Evolutionary conservation across 1,284 basidiomycete species (phyloP).

Genomic region (Phylloboletellus chloephorus): DNA sequence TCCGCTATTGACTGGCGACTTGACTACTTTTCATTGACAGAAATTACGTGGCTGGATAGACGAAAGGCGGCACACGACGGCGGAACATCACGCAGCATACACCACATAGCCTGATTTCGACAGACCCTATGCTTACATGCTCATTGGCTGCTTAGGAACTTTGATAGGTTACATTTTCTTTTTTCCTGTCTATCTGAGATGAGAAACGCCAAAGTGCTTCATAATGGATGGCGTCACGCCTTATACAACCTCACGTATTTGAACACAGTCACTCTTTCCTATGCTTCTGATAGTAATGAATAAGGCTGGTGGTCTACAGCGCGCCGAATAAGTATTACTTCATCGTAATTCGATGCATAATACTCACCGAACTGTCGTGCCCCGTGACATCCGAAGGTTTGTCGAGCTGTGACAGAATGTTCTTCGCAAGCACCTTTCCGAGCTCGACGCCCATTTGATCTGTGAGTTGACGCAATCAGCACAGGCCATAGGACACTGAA

Average conservation of each 20-base stretch:
- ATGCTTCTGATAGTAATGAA: conserved; percentile 90
- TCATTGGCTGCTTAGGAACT: too few species aligned
- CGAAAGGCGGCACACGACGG: too few species aligned
- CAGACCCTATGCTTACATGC: too few species aligned
- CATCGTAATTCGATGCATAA: neutral
- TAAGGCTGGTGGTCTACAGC: conserved; percentile 80
- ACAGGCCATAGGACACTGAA: neutral
- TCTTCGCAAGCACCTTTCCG: conserved; percentile 94
- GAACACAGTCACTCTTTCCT: conserved; percentile 56
- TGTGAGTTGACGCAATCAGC: conserved; percentile 26
- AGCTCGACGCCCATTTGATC: conserved; percentile 96
- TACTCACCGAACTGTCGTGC: conserved; percentile 86
- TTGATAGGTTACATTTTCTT: conserved; percentile 8
- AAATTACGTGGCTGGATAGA: too few species aligned
- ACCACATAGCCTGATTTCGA: too few species aligned
- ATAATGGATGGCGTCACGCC: neutral
- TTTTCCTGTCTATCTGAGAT: conserved; percentile 2
- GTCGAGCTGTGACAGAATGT: conserved; percentile 84
- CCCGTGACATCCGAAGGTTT: conserved; percentile 80
- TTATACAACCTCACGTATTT: conserved; percentile 1
- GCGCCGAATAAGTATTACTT: conserved; percentile 11
- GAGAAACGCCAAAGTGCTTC: neutral
- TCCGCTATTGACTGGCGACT: too few species aligned
- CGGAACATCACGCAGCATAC: too few species aligned
- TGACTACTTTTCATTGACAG: too few species aligned